Percentiles rank a stretch among this genome's conserved stretches.
Evolutionary conservation across 306 rosid genomes (phyloP).

Genomic region (Lupinus albus): DNA sequence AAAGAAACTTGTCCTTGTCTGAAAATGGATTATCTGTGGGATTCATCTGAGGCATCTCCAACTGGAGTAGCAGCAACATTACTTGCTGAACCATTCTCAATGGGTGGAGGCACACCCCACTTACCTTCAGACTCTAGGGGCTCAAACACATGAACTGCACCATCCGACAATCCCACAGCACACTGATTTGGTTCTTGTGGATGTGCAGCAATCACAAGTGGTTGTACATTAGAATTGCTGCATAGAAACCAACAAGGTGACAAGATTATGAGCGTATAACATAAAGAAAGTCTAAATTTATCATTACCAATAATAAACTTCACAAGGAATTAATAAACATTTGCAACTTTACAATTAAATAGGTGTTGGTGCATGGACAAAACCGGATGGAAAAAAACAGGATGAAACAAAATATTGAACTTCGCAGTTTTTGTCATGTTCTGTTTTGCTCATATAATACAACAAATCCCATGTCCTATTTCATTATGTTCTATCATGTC

Average conservation of each 20-base stretch:
- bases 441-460: no score
- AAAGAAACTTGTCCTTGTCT: constrained; percentile 70
- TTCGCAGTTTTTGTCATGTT: no score
- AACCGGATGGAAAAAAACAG: no score
- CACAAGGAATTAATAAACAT: constrained; percentile 3
- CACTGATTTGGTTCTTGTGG: constrained; percentile 96
- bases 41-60: constrained; percentile 86
- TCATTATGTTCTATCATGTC: no score
- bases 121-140: constrained; percentile 95
- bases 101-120: constrained; percentile 93
- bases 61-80: constrained; percentile 62
- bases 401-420: no score
- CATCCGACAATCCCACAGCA: constrained; percentile 90
- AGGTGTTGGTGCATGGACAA: no score
- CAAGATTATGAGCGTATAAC: not conserved
- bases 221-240: constrained; percentile 72
- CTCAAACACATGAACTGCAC: constrained; percentile 88
- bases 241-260: constrained; percentile 37
- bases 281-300: not conserved
- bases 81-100: constrained; percentile 85
- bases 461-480: no score
- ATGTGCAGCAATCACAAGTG: constrained; percentile 93
- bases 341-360: not conserved
- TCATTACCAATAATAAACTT: constrained; percentile 13
- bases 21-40: constrained; percentile 67